phyloP scores from a whole-genome alignment of 2,329 filamentous ascomycete genomes.

The Aureobasidium vineae region DNA sequence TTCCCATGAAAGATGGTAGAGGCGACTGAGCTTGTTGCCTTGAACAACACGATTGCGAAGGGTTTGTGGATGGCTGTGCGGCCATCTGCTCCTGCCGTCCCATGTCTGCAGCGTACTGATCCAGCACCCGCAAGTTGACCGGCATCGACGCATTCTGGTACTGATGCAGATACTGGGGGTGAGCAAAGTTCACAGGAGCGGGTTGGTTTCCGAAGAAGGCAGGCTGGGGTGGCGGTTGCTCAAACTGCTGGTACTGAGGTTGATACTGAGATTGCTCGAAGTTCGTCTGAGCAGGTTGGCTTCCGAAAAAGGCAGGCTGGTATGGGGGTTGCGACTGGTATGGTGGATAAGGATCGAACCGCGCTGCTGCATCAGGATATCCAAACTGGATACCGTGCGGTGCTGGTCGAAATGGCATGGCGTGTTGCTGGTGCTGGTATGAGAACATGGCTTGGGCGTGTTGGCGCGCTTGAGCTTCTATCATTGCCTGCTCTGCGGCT shows the following conservation, averaged over 20 bases:
- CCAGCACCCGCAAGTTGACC: not conserved
- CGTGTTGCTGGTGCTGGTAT: not conserved
- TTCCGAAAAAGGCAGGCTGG: not conserved
- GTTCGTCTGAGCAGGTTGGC: not conserved
- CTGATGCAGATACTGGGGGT: not conserved
- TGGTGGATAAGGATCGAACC: not conserved
- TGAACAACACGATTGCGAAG: slow-evolving; percentile 28
- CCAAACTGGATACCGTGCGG: not conserved
- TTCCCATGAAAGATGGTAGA: not conserved
- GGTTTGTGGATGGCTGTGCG: slow-evolving; percentile 13
- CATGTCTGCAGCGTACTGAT: not conserved
- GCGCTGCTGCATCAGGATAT: not conserved
- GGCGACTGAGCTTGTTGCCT: slow-evolving; percentile 1
- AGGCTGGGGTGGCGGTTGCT: not conserved
- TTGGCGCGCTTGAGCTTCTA: not conserved
- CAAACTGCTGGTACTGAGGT: not conserved
- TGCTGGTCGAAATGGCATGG: not conserved
- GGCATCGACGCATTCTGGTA: not conserved
- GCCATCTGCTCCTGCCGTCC: not conserved
- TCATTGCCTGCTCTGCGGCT: not conserved
- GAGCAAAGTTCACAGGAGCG: not conserved
- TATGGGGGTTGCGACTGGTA: not conserved
- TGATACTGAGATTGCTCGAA: not conserved
- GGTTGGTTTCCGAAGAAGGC: no score
- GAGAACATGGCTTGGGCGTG: not conserved